These are phyloP conservation scores for Priceomyces haplophilus DNA, from an alignment of 805 yeast species.

Conservation along the genomic window DNA sequence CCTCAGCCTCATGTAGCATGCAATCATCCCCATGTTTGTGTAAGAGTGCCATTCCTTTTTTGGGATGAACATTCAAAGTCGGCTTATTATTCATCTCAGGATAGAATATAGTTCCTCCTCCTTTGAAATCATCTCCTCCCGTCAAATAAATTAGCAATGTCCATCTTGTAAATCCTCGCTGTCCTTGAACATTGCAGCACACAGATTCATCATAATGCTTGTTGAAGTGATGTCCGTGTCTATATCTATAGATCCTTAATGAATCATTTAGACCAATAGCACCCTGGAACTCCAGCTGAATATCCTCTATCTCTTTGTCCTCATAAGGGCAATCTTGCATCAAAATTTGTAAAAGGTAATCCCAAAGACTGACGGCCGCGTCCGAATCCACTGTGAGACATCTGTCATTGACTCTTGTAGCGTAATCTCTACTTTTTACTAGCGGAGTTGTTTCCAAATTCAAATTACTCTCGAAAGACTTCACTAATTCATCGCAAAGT, in stretches of 20 bases:
- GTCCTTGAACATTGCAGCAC: constrained; percentile 20
- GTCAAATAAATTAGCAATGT: constrained; percentile 56
- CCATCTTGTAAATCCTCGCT: constrained; percentile 50
- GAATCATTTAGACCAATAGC: constrained; percentile 56
- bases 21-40: constrained; percentile 70
- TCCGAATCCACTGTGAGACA: constrained; percentile 36
- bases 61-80: constrained; percentile 43
- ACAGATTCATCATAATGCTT: constrained; percentile 62
- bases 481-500: constrained; percentile 40
- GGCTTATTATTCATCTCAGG: constrained; percentile 20
- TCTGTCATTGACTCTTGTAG: constrained; percentile 57
- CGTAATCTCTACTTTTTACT: constrained; percentile 49
- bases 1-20: constrained; percentile 54
- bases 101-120: constrained; percentile 61
- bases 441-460: constrained; percentile 47
- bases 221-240: constrained; percentile 56
- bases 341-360: constrained; percentile 32
- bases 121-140: constrained; percentile 53
- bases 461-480: constrained; percentile 25
- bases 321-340: constrained; percentile 26
- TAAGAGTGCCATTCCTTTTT: constrained; percentile 53
- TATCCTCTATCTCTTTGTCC: constrained; percentile 23
- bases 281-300: constrained; percentile 25
- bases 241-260: constrained; percentile 53
- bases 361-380: constrained; percentile 43